These are phyloP conservation scores for Didymella arachidicola DNA, from an alignment of 2,329 filamentous ascomycete species.

Conservation along the genomic window DNA sequence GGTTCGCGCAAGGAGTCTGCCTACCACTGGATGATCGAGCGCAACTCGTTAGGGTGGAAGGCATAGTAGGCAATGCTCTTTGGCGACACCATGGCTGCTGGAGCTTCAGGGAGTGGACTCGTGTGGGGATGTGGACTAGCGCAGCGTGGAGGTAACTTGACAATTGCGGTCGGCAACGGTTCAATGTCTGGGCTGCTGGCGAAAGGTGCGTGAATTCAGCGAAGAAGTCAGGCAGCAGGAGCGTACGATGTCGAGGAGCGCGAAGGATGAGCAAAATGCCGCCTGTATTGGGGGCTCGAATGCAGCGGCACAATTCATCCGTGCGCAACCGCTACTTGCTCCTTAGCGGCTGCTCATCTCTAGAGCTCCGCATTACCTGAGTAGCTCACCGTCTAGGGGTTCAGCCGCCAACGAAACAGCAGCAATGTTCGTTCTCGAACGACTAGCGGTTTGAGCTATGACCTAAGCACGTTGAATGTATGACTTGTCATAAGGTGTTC, in stretches of 20 bases:
- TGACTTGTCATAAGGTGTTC: neutral
- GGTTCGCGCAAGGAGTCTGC: slow-evolving; percentile 25
- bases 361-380: slow-evolving; percentile 4
- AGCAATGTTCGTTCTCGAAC: neutral
- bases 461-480: neutral
- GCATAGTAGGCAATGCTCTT: slow-evolving; percentile 72
- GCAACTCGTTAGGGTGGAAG: slow-evolving; percentile 78
- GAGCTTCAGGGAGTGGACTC: slow-evolving; percentile 23
- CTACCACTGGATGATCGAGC: slow-evolving; percentile 89
- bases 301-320: slow-evolving; percentile 18
- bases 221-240: slow-evolving; percentile 21
- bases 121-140: slow-evolving; percentile 15
- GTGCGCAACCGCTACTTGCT: slow-evolving; percentile 7
- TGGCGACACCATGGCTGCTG: slow-evolving; percentile 45
- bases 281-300: slow-evolving; percentile 21
- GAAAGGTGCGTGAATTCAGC: slow-evolving; percentile 18
- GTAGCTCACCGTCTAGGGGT: slow-evolving; percentile 5
- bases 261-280: slow-evolving; percentile 21
- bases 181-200: slow-evolving; percentile 16
- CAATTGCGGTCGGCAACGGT: slow-evolving; percentile 4
- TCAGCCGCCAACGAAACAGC: slow-evolving; percentile 4
- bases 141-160: slow-evolving; percentile 13
- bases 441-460: neutral
- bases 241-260: slow-evolving; percentile 16
- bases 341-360: slow-evolving; percentile 19